Evolutionary conservation across 78 protist genomes (phyloP).

Genomic region (Polysphondylium violaceum): DNA sequence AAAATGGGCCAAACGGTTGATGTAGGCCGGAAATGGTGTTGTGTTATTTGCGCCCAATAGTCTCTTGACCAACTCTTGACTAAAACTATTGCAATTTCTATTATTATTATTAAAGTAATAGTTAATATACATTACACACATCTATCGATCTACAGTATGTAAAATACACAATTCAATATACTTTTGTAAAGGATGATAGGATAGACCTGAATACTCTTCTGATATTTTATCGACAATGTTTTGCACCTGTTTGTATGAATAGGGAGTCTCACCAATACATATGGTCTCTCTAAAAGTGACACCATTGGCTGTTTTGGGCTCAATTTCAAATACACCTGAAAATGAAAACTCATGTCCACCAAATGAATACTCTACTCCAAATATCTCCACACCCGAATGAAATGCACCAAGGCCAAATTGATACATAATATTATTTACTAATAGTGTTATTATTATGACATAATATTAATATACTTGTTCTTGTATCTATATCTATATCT

Average conservation of each 20-base stretch:
- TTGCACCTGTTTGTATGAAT: constrained; percentile 15
- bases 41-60: neutral
- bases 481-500: neutral
- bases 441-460: neutral
- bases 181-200: constrained; percentile 58
- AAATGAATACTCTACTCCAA: constrained; percentile 41
- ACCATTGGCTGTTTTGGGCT: constrained; percentile 28
- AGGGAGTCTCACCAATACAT: constrained; percentile 40
- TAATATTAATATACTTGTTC: no score
- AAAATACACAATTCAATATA: neutral
- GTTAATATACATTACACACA: neutral
- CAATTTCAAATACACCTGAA: constrained; percentile 49
- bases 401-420: constrained; percentile 47
- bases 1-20: constrained; percentile 56
- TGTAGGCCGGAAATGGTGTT: constrained; percentile 39
- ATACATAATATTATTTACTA: constrained; percentile 33
- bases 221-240: constrained; percentile 14
- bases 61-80: constrained; percentile 44
- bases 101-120: neutral
- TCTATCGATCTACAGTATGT: no score
- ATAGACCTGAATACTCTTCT: constrained; percentile 43
- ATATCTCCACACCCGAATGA: constrained; percentile 59
- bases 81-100: constrained; percentile 64
- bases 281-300: constrained; percentile 31
- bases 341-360: constrained; percentile 61